Conservation (phyloP, 2,329 filamentous ascomycete genomes). For the Myriosclerotinia scirpicola region DNA sequence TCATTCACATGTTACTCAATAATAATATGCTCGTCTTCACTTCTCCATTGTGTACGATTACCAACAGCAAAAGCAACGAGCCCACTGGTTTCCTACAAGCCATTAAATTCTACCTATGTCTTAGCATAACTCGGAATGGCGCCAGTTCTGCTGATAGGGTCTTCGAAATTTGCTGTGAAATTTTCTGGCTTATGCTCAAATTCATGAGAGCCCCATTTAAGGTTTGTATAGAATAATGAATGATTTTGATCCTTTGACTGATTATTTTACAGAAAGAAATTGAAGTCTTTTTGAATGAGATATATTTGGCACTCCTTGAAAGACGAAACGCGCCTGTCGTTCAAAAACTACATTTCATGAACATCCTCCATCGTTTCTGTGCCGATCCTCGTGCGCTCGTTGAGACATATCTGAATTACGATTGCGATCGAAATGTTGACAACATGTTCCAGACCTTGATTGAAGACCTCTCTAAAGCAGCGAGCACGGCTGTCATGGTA, state of each 20-base stretch:
- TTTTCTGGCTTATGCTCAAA: slow-evolving; percentile 97
- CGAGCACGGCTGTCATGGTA: slow-evolving; percentile 74
- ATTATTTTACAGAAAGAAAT: slow-evolving; percentile 74
- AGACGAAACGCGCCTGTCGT: slow-evolving; percentile 81
- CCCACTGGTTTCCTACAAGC: slow-evolving; percentile 90
- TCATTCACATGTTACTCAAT: slow-evolving; percentile 92
- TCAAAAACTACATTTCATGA: slow-evolving; percentile 91
- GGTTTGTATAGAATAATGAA: slow-evolving; percentile 48
- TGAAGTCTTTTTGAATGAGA: slow-evolving; percentile 96
- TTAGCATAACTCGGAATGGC: slow-evolving; percentile 92
- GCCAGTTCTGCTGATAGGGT: slow-evolving; percentile 89
- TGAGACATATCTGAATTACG: slow-evolving; percentile 96
- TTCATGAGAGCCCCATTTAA: slow-evolving; percentile 92
- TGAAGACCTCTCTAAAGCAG: slow-evolving; percentile 87
- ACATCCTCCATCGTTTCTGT: slow-evolving; percentile 78
- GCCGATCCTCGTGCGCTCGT: slow-evolving; percentile 85
- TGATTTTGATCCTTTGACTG: slow-evolving; percentile 10
- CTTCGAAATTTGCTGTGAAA: slow-evolving; percentile 94
- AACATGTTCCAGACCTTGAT: slow-evolving; percentile 97
- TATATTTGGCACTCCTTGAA: slow-evolving; percentile 89
- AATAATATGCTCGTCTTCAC: slow-evolving; percentile 91
- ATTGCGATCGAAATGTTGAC: slow-evolving; percentile 92
- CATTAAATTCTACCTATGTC: slow-evolving; percentile 93
- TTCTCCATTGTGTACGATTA: slow-evolving; percentile 88
- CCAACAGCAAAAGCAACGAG: slow-evolving; percentile 83